A percentile compares a stretch with the other conserved stretches of the same genome.
Evolutionary conservation across 148 eudicot species (phyloP).

Genomic region (Rhododendron ferrugineum): DNA sequence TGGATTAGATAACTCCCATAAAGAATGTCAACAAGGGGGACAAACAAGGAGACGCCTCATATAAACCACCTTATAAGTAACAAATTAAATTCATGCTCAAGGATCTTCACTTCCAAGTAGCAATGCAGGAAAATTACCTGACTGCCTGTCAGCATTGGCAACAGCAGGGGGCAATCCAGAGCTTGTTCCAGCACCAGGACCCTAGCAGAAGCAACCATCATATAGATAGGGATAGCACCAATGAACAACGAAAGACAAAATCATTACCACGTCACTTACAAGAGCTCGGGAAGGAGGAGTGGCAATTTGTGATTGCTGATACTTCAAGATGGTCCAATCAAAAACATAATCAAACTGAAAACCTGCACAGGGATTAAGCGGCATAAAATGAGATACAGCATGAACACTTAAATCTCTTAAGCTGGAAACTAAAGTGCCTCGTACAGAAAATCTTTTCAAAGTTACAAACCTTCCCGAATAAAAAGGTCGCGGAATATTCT

Average conservation of each 20-base stretch:
- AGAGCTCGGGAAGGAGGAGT: constrained; percentile 59
- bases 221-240: not conserved
- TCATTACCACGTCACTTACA: constrained; percentile 37
- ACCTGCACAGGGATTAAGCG: constrained; percentile 39
- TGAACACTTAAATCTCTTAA: not conserved
- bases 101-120: not conserved
- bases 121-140: constrained; percentile 33
- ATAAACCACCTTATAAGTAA: not conserved
- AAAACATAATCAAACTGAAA: constrained; percentile 97
- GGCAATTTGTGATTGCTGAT: constrained; percentile 89
- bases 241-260: constrained; percentile 2
- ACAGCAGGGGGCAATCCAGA: constrained; percentile 62
- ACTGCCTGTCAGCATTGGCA: constrained; percentile 50
- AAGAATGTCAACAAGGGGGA: not conserved
- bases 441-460: not conserved
- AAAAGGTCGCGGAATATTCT: constrained; percentile 92
- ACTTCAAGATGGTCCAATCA: constrained; percentile 96
- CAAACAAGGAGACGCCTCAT: not conserved
- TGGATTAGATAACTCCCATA: not conserved
- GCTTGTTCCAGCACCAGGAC: constrained; percentile 63
- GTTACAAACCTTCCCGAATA: constrained; percentile 81
- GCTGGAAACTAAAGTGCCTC: not conserved
- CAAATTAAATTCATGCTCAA: not conserved
- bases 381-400: constrained; percentile 1
- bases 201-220: constrained; percentile 35